Conservation (phyloP, 1,284 basidiomycete species). For the Sanghuangporus baumii region DNA sequence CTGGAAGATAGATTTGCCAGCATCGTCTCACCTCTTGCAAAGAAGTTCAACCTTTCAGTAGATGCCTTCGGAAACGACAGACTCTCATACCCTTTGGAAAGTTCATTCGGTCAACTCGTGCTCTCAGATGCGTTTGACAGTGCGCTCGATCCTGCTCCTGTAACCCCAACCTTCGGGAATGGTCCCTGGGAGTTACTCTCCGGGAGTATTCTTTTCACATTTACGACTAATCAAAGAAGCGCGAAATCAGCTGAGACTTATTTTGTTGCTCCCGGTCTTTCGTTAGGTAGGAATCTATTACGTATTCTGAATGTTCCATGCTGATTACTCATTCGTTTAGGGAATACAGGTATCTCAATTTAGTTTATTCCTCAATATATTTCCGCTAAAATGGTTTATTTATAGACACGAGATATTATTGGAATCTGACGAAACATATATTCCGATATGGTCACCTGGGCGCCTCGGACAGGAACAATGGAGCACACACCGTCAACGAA, state of each 20-base stretch:
- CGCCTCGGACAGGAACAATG: constrained; percentile 28
- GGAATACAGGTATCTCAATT: constrained; percentile 27
- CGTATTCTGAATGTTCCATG: not conserved
- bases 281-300: constrained; percentile 29
- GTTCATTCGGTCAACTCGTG: constrained; percentile 18
- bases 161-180: constrained; percentile 38
- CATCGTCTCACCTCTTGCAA: constrained; percentile 30
- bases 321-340: constrained; percentile 21
- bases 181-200: constrained; percentile 41
- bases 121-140: constrained; percentile 28
- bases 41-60: constrained; percentile 27
- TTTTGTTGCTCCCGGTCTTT: constrained; percentile 36
- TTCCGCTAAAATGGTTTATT: not conserved
- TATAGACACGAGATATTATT: constrained; percentile 47
- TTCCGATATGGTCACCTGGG: constrained; percentile 43
- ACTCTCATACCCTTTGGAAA: not conserved
- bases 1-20: constrained; percentile 30
- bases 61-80: constrained; percentile 23
- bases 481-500: constrained; percentile 66
- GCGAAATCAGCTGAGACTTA: constrained; percentile 24
- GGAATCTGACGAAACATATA: constrained; percentile 44
- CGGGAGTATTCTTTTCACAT: constrained; percentile 42
- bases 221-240: constrained; percentile 23
- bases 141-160: constrained; percentile 39
- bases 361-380: not conserved